phyloP scores from a whole-genome alignment of 345 rosid genomes.

The Dovyalis caffra region DNA sequence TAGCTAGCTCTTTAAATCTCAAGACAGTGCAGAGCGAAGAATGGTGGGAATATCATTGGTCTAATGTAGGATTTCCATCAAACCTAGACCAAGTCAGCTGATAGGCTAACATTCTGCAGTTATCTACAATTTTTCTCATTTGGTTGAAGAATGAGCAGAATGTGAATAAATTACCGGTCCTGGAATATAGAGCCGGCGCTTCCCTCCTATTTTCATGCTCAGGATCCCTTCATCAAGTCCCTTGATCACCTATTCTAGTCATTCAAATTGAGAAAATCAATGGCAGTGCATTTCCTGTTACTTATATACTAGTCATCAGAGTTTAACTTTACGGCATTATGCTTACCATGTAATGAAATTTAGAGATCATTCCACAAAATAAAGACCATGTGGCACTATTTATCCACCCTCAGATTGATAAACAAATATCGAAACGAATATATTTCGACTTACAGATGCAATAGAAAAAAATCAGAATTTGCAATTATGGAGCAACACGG shows the following conservation, averaged over 20 bases:
- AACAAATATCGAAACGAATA: background rate
- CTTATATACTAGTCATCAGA: background rate
- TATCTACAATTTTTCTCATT: background rate
- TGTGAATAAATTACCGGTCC: conserved; percentile 53
- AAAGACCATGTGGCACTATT: background rate
- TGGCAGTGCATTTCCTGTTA: background rate
- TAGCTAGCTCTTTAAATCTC: background rate
- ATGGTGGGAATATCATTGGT: background rate
- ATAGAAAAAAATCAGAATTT: background rate
- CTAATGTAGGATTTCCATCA: background rate
- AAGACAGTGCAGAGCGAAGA: background rate
- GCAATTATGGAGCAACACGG: background rate
- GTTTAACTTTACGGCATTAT: background rate
- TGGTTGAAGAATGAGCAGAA: background rate
- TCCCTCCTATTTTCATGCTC: conserved; percentile 89
- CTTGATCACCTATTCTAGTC: conserved; percentile 71
- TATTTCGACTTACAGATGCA: background rate
- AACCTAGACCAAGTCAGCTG: background rate
- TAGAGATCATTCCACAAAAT: background rate
- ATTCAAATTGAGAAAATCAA: conserved; percentile 4
- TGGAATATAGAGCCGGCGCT: conserved; percentile 86
- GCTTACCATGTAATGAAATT: background rate
- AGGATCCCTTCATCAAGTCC: conserved; percentile 95
- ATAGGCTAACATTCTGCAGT: background rate
- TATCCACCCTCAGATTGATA: background rate